phyloP scores from a whole-genome alignment of 108 stramenopile genomes.

The Cylindrotheca fusiformis region DNA sequence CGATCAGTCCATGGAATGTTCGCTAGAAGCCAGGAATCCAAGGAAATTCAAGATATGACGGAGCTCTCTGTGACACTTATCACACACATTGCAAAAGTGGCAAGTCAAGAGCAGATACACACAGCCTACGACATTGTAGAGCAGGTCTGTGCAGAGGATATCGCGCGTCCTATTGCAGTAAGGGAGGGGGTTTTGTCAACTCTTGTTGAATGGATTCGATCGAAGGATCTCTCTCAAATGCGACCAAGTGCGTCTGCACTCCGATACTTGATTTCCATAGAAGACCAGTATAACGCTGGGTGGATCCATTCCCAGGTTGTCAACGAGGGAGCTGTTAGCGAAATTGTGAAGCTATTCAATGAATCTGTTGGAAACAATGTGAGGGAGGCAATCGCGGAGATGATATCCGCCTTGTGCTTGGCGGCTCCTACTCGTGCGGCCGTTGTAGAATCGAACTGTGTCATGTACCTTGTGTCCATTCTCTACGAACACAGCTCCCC shows the following conservation, averaged over 20 bases:
- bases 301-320: slow-evolving; percentile 78
- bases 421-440: slow-evolving; percentile 66
- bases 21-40: slow-evolving; percentile 41
- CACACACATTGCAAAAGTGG: slow-evolving; percentile 34
- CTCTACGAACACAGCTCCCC: slow-evolving; percentile 34
- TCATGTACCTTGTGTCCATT: slow-evolving; percentile 46
- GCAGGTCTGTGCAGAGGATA: slow-evolving; percentile 53
- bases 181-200: slow-evolving; percentile 52
- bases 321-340: slow-evolving; percentile 52
- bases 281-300: slow-evolving; percentile 65
- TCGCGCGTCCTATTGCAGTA: slow-evolving; percentile 52
- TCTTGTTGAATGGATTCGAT: slow-evolving; percentile 56
- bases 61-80: slow-evolving; percentile 52
- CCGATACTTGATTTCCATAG: slow-evolving; percentile 45
- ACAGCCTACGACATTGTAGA: slow-evolving; percentile 44
- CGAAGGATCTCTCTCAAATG: slow-evolving; percentile 34
- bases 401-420: slow-evolving; percentile 52
- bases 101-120: slow-evolving; percentile 5
- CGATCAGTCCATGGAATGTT: slow-evolving; percentile 23
- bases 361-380: slow-evolving; percentile 44
- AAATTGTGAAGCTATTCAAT: slow-evolving; percentile 41
- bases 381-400: slow-evolving; percentile 47
- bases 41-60: slow-evolving; percentile 42
- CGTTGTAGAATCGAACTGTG: slow-evolving; percentile 48
- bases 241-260: slow-evolving; percentile 47